Conservation (phyloP, 805 yeast genomes). For the Candida andamanensis region DNA sequence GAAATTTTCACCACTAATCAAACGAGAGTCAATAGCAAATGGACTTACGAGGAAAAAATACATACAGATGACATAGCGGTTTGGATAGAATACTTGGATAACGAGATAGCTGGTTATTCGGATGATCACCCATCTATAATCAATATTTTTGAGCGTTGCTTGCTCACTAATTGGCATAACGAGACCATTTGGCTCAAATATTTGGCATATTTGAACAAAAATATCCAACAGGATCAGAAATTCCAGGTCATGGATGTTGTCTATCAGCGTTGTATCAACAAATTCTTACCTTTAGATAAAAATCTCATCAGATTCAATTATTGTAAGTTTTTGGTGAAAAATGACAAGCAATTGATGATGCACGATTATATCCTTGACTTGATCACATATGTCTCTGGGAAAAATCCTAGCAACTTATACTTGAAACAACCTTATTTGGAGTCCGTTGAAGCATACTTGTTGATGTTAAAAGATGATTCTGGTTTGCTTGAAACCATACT, state of each 20-base stretch:
- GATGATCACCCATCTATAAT: constrained; percentile 23
- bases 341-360: constrained; percentile 16
- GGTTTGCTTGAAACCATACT: constrained; percentile 4
- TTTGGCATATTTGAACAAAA: constrained; percentile 44
- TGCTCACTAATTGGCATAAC: constrained; percentile 60
- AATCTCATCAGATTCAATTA: constrained; percentile 21
- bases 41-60: constrained; percentile 69
- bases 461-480: constrained; percentile 2
- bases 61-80: constrained; percentile 43
- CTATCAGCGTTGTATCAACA: constrained; percentile 48
- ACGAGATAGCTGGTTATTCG: constrained; percentile 31
- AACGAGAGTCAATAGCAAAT: constrained; percentile 48
- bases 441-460: constrained; percentile 7
- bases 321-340: constrained; percentile 17
- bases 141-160: constrained; percentile 64
- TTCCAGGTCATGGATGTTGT: constrained; percentile 26
- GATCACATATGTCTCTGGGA: constrained; percentile 20
- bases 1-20: constrained; percentile 45
- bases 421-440: constrained; percentile 13
- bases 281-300: constrained; percentile 30
- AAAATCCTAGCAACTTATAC: constrained; percentile 5
- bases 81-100: constrained; percentile 64
- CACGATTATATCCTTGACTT: constrained; percentile 24
- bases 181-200: constrained; percentile 69
- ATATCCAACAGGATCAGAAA: constrained; percentile 11